Evolutionary conservation across 331 rosid species (phyloP), one percentile per base, ranked within the genome.

Genomic region (Acacia concinna): DNA sequence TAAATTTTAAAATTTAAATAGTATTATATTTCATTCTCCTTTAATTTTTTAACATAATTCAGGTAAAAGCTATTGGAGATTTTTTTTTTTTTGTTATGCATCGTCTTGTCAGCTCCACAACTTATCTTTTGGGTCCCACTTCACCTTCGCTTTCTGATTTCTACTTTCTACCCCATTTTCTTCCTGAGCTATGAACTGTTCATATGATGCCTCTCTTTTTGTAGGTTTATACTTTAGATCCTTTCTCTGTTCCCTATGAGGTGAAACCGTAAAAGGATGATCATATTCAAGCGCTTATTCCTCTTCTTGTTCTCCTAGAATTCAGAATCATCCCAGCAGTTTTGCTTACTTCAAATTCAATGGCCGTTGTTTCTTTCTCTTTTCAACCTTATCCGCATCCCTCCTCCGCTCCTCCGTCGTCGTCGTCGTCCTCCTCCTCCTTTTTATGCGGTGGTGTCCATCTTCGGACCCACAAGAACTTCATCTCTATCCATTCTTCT

Each of bases 321-420:
- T 72, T 20, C 47, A 40, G 4, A 17, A 21, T 44, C 66, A 14
- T 27, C 79, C 23, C 43, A 13, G 41, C 38, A 20, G n/a, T 51
- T 35, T 57, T 25, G 21, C 31, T 2, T 49, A 20, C 41, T 73
- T 18, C 73, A n/a, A 60, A 77, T 69, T 73, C 91, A 69, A 92
- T 92, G 98, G 97, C 94, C 63, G 57, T 80, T 80, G 49, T 84
- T 35, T 80, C 97, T 37, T 86, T 91, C 81, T 85, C 91, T 41
- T 27, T 43, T 63, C 86, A 69, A 68, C 90, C 92, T 34, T 71
- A 91, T 69, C 80, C 79, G 28, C 81, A 82, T 75, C 71, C 86
- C 1, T 64, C 84, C 3, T 65, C 89, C 14, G 72, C 89, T 59
- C 73, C 56, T 6, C 13, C 74, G 0, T 51, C 89, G 4, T 21